Evolutionary conservation across 2,329 filamentous ascomycete genomes (phyloP).

Genomic region (Aspergillus udagawae): DNA sequence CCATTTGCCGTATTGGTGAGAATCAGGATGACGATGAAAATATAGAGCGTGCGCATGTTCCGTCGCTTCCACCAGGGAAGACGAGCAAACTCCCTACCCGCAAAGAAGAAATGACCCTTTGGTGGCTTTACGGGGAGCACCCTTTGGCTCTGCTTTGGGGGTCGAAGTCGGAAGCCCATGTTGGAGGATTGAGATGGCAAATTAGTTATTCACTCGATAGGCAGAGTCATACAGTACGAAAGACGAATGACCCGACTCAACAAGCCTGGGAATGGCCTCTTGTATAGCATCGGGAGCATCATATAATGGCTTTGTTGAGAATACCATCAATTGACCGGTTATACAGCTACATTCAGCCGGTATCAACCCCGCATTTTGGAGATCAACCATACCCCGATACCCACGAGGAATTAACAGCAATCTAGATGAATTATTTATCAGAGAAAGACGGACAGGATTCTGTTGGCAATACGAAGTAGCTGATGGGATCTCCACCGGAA

Average conservation of each 20-base stretch:
- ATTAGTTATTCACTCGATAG: not conserved
- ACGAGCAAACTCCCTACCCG: slow-evolving; percentile 22
- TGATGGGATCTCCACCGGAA: not conserved
- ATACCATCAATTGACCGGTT: not conserved
- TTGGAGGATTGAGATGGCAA: not conserved
- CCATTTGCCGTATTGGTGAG: slow-evolving; percentile 32
- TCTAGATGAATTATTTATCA: too few relatives aligned
- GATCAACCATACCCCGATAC: not conserved
- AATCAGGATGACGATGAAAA: slow-evolving; percentile 28
- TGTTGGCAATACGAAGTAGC: too few relatives aligned
- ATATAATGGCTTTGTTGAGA: not conserved
- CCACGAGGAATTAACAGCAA: not conserved
- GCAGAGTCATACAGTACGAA: not conserved
- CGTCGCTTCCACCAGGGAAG: slow-evolving; percentile 25
- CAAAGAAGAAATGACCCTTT: slow-evolving; percentile 24
- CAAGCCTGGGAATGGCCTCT: not conserved
- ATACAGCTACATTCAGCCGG: not conserved
- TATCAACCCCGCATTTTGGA: not conserved
- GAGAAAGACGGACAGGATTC: too few relatives aligned
- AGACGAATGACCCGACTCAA: too few relatives aligned
- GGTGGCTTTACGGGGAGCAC: slow-evolving; percentile 15
- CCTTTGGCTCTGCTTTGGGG: slow-evolving; percentile 7
- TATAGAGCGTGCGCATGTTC: slow-evolving; percentile 28
- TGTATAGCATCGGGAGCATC: not conserved
- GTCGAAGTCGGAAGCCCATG: slow-evolving; percentile 10